Percentiles rank a stretch among this genome's conserved stretches.
These are phyloP conservation scores for Raddia guianensis DNA, from an alignment of 176 grass and related monocot genomes.

Conservation along the genomic window DNA sequence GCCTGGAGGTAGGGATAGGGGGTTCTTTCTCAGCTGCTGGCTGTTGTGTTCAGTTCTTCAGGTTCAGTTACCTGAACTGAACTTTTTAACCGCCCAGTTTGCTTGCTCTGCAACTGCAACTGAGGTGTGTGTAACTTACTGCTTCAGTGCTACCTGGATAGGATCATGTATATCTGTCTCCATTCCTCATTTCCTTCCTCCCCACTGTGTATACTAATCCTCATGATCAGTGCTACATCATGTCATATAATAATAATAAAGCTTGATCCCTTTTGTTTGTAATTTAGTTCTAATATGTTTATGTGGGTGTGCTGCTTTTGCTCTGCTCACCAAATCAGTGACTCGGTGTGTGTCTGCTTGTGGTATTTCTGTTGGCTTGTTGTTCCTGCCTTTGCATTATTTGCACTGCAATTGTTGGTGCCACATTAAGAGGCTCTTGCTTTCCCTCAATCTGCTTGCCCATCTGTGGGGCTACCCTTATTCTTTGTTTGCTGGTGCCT, in stretches of 20 bases:
- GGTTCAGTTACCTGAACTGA: not conserved
- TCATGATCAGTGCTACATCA: not conserved
- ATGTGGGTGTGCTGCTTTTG: not conserved
- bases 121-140: slow-evolving; percentile 39
- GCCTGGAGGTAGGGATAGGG: not conserved
- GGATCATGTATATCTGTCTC: not conserved
- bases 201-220: slow-evolving; percentile 2
- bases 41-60: not conserved
- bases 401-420: slow-evolving; percentile 31
- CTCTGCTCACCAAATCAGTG: not conserved
- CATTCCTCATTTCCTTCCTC: not conserved
- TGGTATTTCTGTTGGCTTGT: slow-evolving; percentile 44
- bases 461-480: not conserved
- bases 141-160: not conserved
- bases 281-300: not conserved
- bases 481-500: not conserved
- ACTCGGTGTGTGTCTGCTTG: not conserved
- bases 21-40: not conserved
- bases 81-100: slow-evolving; percentile 43
- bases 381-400: slow-evolving; percentile 36
- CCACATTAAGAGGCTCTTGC: slow-evolving; percentile 9
- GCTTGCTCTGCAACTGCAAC: slow-evolving; percentile 23
- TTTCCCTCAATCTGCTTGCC: not conserved
- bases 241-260: slow-evolving; percentile 6
- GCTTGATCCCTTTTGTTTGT: not conserved